phyloP scores from a whole-genome alignment of 257 asterid species.

The Echium plantagineum region DNA sequence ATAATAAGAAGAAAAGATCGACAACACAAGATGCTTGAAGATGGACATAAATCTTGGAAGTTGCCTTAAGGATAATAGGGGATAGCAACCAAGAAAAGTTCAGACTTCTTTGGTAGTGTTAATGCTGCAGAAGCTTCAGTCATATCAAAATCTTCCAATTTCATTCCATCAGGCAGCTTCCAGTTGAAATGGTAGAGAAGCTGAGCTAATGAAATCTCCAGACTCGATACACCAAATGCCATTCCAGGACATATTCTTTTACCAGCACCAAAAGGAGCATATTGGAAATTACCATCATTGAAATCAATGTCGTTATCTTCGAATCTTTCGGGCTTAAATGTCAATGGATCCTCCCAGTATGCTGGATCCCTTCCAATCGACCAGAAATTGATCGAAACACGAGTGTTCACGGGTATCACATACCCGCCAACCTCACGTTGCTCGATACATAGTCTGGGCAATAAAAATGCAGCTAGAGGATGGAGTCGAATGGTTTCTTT shows the following conservation, averaged over 20 bases:
- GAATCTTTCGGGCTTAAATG: constrained; percentile 41
- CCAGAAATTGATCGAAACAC: constrained; percentile 46
- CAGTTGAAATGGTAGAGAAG: constrained; percentile 52
- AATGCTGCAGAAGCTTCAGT: constrained; percentile 31
- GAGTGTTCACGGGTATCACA: constrained; percentile 28
- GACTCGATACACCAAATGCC: constrained; percentile 27
- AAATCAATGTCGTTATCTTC: constrained; percentile 34
- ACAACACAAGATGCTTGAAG: too few relatives aligned
- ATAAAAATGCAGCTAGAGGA: constrained; percentile 41
- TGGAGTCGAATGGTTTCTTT: constrained; percentile 44
- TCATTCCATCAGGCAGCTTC: constrained; percentile 41
- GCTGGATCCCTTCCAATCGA: constrained; percentile 45
- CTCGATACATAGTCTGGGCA: constrained; percentile 47
- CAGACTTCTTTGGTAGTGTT: not conserved
- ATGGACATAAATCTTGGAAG: not conserved
- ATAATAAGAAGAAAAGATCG: too few relatives aligned
- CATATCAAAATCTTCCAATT: constrained; percentile 34
- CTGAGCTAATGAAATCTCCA: constrained; percentile 52
- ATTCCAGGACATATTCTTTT: constrained; percentile 53
- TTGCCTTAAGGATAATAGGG: not conserved
- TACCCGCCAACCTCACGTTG: constrained; percentile 26
- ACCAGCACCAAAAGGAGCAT: constrained; percentile 56
- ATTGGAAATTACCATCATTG: constrained; percentile 46
- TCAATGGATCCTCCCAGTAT: constrained; percentile 35
- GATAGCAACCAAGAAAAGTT: not conserved